Base-by-base conservation (phyloP, 768 basidiomycete genomes). In the Strobilomyces echinocephalus region DNA sequence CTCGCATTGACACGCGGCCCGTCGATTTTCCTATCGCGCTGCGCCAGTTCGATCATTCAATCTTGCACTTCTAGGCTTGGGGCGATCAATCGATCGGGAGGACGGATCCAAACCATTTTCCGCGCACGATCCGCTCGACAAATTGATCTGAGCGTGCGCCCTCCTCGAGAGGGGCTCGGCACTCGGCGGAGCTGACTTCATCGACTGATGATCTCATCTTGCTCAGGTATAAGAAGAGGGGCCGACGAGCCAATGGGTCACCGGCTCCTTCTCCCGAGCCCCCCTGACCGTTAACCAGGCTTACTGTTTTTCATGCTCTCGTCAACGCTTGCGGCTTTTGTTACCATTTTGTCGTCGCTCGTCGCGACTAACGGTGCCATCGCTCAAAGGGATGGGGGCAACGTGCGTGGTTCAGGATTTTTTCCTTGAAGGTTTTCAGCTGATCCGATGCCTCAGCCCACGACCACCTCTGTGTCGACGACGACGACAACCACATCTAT, bases 311-410 rank as follows among this genome's bases (percentile, higher is more conserved):
- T 0, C 7, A 62, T 62, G 61, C 26, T 62, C 28, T 39, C 50
- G 20, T 51, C 62, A 12, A 55, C 49, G 8, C 34, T 64, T 14
- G 39, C 45, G 28, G 30, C 46, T 5, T 2, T 61, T 12, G 53
- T 34, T 2, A 9, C 41, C 16, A 16, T 7, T 5, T 33, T 67
- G 31, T 55, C 65, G 28, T 54, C 51, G 12, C 2, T 67, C 20
- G 45, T 21, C n/a, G 43, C 46, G 11, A 54, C 40, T 34, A 64
- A 56, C 5, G 60, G 65, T 3, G 64, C 42, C 7, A 24, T 62
- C 34, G 2, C 67, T 8, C 40, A 53, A 4, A 65, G 64, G 1
- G 45, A 63, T 33, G 62, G 30, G 7, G 30, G 30, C 30, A 30
- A 42, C 35, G 63, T 65, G 21, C 64, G 63, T 53, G 1, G 46